A percentile compares a stretch with the other conserved stretches of the same genome.
Evolutionary conservation across 1,284 basidiomycete species (phyloP).

Genomic region (Albatrellus sp.): DNA sequence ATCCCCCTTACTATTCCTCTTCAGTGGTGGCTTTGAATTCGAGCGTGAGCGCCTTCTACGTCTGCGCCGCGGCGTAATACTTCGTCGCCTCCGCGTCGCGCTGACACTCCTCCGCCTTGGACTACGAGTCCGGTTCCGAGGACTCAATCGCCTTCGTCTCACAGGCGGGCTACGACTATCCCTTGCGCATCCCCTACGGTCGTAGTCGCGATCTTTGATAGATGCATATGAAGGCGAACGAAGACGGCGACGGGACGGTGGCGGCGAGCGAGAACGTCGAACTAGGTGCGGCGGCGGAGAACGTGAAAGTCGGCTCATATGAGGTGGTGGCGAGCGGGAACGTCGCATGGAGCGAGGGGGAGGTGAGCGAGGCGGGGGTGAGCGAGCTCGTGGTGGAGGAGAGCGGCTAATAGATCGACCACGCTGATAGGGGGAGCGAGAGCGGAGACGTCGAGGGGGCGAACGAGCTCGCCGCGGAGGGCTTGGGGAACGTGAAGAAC

Average conservation of each 20-base stretch:
- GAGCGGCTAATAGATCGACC: slow-evolving; percentile 1
- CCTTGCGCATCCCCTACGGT: slow-evolving; percentile 25
- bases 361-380: slow-evolving; percentile 22
- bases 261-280: slow-evolving; percentile 16
- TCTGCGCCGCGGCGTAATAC: slow-evolving; percentile 2
- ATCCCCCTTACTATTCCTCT: not conserved
- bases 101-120: slow-evolving; percentile 13
- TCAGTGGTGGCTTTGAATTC: slow-evolving; percentile 7
- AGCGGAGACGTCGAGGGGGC: not conserved
- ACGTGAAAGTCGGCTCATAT: slow-evolving; percentile 6
- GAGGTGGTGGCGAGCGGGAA: slow-evolving; percentile 8
- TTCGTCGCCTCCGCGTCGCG: not conserved
- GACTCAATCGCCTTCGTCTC: slow-evolving; percentile 38
- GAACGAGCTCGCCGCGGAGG: not conserved
- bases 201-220: slow-evolving; percentile 8
- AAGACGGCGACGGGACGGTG: slow-evolving; percentile 19
- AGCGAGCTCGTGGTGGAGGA: slow-evolving; percentile 20
- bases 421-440: slow-evolving; percentile 18
- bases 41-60: slow-evolving; percentile 9
- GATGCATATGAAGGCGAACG: slow-evolving; percentile 16
- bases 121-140: slow-evolving; percentile 20
- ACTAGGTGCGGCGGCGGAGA: slow-evolving; percentile 13
- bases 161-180: slow-evolving; percentile 48
- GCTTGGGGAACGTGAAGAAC: slow-evolving; percentile 6
- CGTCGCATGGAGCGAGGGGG: slow-evolving; percentile 23